phyloP scores from a whole-genome alignment of 148 eudicot species.

The Chenopodium berlandieri region DNA sequence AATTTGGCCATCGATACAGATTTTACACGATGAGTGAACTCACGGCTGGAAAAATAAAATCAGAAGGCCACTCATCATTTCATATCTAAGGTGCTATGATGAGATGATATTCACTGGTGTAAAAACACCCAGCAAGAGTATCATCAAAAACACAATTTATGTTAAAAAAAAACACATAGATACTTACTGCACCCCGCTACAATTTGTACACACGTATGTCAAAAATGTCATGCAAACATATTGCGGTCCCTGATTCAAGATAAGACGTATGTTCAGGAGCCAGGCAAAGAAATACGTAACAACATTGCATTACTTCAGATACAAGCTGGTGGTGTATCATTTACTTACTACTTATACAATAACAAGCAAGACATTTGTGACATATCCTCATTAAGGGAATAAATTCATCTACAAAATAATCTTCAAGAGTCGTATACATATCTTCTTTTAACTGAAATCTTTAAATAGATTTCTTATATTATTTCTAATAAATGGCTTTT shows the following conservation, averaged over 20 bases:
- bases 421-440: too few species aligned
- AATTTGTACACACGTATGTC: slow-evolving; percentile 69
- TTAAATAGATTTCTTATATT: too few species aligned
- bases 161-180: neutral
- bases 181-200: slow-evolving; percentile 73
- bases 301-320: neutral
- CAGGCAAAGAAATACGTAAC: neutral
- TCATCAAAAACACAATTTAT: neutral
- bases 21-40: slow-evolving; percentile 66
- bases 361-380: neutral
- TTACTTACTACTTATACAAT: neutral
- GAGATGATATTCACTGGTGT: too few species aligned
- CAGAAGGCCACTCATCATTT: neutral
- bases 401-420: too few species aligned
- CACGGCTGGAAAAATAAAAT: slow-evolving; percentile 40
- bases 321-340: neutral
- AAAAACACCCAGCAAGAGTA: too few species aligned
- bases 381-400: too few species aligned
- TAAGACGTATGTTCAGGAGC: neutral
- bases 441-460: too few species aligned
- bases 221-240: slow-evolving; percentile 67
- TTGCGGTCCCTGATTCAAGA: slow-evolving; percentile 56
- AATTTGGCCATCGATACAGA: slow-evolving; percentile 70
- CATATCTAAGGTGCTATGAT: neutral
- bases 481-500: too few species aligned